Evolutionary conservation across 306 rosid genomes (phyloP).

Genomic region (Cucurbita moschata): DNA sequence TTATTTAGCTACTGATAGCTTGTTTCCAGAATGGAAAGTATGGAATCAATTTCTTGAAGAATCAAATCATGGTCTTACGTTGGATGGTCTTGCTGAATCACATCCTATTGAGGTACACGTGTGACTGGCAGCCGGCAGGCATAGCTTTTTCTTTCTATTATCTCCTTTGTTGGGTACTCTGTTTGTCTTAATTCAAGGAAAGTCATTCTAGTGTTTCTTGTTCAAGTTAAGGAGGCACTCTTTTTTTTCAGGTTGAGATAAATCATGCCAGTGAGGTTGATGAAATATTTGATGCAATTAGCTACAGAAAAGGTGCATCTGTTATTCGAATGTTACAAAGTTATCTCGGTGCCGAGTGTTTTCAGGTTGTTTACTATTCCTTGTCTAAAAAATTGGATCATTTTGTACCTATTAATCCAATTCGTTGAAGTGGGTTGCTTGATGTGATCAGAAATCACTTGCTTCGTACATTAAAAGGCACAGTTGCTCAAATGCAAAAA

Average conservation of each 20-base stretch:
- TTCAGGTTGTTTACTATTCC: slow-evolving; percentile 55
- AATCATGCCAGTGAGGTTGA: slow-evolving; percentile 82
- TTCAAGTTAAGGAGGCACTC: neutral
- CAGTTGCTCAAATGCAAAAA: slow-evolving; percentile 72
- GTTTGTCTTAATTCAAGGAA: neutral
- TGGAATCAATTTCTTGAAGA: slow-evolving; percentile 94
- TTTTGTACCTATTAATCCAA: neutral
- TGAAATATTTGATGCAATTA: slow-evolving; percentile 90
- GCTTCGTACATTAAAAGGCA: slow-evolving; percentile 71
- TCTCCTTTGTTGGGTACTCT: neutral
- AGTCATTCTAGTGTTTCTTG: neutral
- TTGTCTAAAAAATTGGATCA: neutral
- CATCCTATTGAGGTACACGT: slow-evolving; percentile 81
- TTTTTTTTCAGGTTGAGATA: slow-evolving; percentile 61
- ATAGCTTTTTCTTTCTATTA: neutral
- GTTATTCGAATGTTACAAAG: slow-evolving; percentile 92
- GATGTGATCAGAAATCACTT: slow-evolving; percentile 57
- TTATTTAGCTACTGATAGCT: slow-evolving; percentile 73
- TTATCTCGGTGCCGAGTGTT: slow-evolving; percentile 79
- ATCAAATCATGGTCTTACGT: slow-evolving; percentile 49
- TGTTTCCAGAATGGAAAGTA: slow-evolving; percentile 88
- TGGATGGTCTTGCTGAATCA: slow-evolving; percentile 87
- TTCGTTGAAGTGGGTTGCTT: neutral
- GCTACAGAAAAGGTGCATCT: slow-evolving; percentile 85
- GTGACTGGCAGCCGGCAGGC: neutral